These are phyloP conservation scores for Trichophaea hybrida DNA, from an alignment of 2,329 filamentous ascomycete genomes.

Conservation along the genomic window DNA sequence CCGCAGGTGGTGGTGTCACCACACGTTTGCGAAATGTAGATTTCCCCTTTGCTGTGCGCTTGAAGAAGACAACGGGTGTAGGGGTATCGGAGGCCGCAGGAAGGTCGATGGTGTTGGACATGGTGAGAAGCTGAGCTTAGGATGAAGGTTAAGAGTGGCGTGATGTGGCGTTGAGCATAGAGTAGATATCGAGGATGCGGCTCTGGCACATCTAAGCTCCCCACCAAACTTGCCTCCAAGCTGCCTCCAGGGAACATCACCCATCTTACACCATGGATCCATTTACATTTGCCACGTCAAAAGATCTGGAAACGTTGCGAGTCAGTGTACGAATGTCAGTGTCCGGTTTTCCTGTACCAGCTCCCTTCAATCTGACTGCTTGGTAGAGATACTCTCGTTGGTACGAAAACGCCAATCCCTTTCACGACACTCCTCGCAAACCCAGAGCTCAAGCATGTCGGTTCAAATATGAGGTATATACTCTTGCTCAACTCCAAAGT, in stretches of 20 bases:
- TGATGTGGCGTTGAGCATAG: no score
- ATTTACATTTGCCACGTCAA: constrained; percentile 87
- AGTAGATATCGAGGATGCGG: no score
- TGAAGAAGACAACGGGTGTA: constrained; percentile 66
- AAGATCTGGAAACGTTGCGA: constrained; percentile 56
- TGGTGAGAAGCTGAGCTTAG: neutral
- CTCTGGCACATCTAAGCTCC: no score
- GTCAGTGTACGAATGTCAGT: constrained; percentile 18
- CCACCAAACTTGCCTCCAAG: neutral
- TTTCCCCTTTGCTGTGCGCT: constrained; percentile 62
- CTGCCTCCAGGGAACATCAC: neutral
- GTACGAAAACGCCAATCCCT: constrained; percentile 57
- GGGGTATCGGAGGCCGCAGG: constrained; percentile 26
- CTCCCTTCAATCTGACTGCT: neutral
- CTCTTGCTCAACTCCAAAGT: neutral
- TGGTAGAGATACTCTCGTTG: constrained; percentile 57
- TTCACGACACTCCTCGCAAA: constrained; percentile 65
- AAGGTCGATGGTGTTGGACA: neutral
- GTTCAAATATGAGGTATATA: constrained; percentile 60
- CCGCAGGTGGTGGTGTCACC: constrained; percentile 57
- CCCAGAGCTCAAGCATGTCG: constrained; percentile 70
- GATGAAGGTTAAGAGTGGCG: neutral
- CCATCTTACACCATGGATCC: constrained; percentile 55
- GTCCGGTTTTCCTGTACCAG: neutral
- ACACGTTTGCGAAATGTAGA: constrained; percentile 67